These are phyloP conservation scores for Annulohypoxylon nitens DNA, from an alignment of 495 filamentous ascomycete species.

Conservation along the genomic window DNA sequence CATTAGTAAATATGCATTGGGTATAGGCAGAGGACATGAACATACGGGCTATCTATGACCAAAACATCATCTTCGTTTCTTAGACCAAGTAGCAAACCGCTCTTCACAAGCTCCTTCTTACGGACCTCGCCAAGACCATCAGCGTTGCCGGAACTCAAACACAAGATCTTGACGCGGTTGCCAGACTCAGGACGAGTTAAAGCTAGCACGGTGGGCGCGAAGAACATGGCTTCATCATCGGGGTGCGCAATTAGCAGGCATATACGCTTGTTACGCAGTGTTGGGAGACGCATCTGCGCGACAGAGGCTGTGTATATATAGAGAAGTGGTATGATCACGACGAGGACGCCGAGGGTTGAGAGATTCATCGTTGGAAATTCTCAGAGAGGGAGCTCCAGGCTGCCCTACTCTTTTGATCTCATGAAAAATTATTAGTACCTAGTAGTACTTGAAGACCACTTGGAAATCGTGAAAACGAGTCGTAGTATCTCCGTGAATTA, in stretches of 20 bases:
- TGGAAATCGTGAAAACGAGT: not conserved
- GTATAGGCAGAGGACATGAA: not conserved
- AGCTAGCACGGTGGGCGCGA: constrained; percentile 86
- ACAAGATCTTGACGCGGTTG: constrained; percentile 94
- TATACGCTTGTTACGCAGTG: constrained; percentile 81
- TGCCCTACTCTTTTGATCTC: not conserved
- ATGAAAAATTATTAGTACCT: not conserved
- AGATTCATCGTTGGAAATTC: not conserved
- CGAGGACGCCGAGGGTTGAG: constrained; percentile 56
- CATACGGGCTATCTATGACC: constrained; percentile 77
- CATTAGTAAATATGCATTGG: not conserved
- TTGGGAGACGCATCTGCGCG: constrained; percentile 71
- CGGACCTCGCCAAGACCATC: constrained; percentile 86
- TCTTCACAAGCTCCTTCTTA: constrained; percentile 84
- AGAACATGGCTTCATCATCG: constrained; percentile 99
- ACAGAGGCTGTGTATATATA: constrained; percentile 71
- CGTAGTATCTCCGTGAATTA: not conserved
- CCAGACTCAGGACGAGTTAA: constrained; percentile 78
- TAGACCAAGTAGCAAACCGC: constrained; percentile 80
- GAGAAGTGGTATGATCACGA: constrained; percentile 71
- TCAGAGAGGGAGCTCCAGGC: not conserved
- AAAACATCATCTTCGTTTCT: constrained; percentile 79
- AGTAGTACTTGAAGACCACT: too few relatives aligned
- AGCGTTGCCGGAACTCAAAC: constrained; percentile 89
- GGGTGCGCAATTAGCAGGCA: constrained; percentile 95